Evolutionary conservation across 2,329 filamentous ascomycete species (phyloP).

Genomic region (Lasiodiplodia sp.): DNA sequence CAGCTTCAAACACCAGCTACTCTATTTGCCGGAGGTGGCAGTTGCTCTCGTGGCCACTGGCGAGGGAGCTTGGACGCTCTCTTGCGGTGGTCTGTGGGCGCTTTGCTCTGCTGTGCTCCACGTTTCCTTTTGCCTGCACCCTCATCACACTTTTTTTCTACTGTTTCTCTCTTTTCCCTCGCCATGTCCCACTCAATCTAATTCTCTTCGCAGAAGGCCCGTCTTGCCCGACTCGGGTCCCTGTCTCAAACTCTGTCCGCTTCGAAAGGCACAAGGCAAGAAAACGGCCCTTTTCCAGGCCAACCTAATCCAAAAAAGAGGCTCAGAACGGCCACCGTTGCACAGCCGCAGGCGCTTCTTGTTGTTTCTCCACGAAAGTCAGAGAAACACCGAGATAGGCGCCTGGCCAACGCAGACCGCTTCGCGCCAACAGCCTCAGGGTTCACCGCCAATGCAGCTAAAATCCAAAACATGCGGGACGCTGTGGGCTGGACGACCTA

Average conservation of each 20-base stretch:
- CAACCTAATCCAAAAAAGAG: slow-evolving; percentile 7
- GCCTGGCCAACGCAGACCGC: slow-evolving; percentile 8
- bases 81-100: neutral
- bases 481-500: neutral
- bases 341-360: neutral
- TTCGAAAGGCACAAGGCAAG: neutral
- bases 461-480: neutral
- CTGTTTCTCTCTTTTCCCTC: neutral
- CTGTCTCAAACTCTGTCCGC: neutral
- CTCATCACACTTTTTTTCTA: neutral
- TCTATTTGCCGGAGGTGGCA: neutral
- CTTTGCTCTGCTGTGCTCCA: neutral
- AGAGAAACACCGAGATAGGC: slow-evolving; percentile 18
- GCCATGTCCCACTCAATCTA: neutral
- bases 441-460: slow-evolving; percentile 3
- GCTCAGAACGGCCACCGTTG: slow-evolving; percentile 19
- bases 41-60: neutral
- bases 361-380: neutral
- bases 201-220: neutral
- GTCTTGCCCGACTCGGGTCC: neutral
- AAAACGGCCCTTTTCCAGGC: slow-evolving; percentile 11
- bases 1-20: neutral
- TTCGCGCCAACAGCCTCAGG: neutral
- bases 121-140: neutral
- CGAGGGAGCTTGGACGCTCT: neutral